Base-by-base conservation (phyloP, 2,329 filamentous ascomycete genomes). In the Cryphonectria radicalis region DNA sequence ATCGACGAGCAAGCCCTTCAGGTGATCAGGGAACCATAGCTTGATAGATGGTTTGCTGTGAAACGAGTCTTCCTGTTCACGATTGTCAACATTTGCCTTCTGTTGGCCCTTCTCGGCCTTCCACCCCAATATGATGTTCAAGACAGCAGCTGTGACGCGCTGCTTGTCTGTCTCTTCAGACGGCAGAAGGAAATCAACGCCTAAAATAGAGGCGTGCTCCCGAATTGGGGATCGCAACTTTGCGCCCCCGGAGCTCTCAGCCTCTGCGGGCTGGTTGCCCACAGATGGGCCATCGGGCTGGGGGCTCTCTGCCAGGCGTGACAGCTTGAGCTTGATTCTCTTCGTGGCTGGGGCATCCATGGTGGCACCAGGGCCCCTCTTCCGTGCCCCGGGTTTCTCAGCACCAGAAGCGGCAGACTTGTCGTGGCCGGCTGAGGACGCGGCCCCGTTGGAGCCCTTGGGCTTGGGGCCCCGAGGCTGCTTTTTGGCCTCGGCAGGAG, bases 1-100 rank as follows among this genome's bases (percentile, higher is more conserved):
- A 79, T 99, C 96, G 32, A 99, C 96, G 3, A 99, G 89, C 74
- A 97, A 88, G 22, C 93, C 93, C 84, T 98, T 98, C 75, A 99
- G 87, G 75, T 92, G 90, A 78, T 98, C 96, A 0, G 96, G 94
- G 74, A 98, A 90, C 66, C 91, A 87, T 59, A 99, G 88, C 76
- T 94, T 93, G 77, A 99, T 92, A 25, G 94, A 93, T 28, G 95
- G 95, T 71, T 94, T 91, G 74, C 88, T 87, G 78, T 94, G 90
- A 79, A 97, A 99, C 5, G 88, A 85, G 73, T 98, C 96, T 84
- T 98, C 96, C 95, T 98, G 81, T 71, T 63, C 25, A 19, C 14
- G 14, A 28, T 50, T 25, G 60, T 62, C 14, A 68, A 62, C 19
- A 50, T 25, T 46, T 11, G 40, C 14, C 43, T 35, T 22, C 13